Evolutionary conservation across 179 eudicot genomes (phyloP).

Genomic region (Heliamphora ciliata): DNA sequence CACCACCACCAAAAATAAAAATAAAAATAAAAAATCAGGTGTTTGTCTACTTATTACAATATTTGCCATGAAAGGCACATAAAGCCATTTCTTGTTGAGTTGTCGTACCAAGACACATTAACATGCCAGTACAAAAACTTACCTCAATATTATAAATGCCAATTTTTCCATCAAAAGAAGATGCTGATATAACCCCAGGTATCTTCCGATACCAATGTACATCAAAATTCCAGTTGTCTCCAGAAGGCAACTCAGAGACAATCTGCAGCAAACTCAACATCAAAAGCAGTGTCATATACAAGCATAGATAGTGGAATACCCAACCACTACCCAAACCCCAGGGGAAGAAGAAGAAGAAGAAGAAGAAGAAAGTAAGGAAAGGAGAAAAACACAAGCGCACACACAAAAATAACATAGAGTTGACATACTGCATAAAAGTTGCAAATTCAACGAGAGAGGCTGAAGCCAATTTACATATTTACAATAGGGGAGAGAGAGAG

Average conservation of each 20-base stretch:
- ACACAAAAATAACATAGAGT: background rate
- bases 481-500: background rate
- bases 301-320: background rate
- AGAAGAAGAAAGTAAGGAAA: too few relatives aligned
- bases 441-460: background rate
- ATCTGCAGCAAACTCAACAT: conserved; percentile 45
- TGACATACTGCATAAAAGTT: background rate
- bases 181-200: conserved; percentile 93
- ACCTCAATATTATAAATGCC: conserved; percentile 96
- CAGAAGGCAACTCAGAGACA: conserved; percentile 84
- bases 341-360: too few relatives aligned
- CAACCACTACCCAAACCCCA: background rate
- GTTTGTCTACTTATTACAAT: background rate
- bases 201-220: conserved; percentile 95
- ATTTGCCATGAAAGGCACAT: background rate
- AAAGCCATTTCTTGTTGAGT: background rate
- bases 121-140: conserved; percentile 8
- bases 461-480: background rate
- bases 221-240: conserved; percentile 92
- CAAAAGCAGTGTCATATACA: background rate
- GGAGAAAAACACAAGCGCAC: background rate
- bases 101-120: background rate
- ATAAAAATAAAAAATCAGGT: background rate
- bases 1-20: too few relatives aligned
- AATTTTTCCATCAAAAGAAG: conserved; percentile 96